Percentiles rank a stretch among this genome's conserved stretches.
These are phyloP conservation scores for Blumeria graminis DNA, from an alignment of 2,329 filamentous ascomycete genomes.

Conservation along the genomic window DNA sequence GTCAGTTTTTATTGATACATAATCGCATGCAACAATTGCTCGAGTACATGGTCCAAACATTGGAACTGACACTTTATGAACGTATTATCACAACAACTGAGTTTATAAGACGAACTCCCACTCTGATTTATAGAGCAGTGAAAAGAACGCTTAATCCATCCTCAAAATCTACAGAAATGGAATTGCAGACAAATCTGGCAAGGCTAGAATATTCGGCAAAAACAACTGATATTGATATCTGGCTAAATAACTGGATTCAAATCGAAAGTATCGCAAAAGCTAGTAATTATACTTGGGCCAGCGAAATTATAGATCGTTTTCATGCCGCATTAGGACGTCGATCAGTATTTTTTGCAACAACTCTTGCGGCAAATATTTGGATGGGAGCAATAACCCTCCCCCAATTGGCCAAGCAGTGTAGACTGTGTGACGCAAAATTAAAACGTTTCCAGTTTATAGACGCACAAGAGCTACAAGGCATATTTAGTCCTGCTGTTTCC, in stretches of 20 bases:
- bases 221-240: background rate
- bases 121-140: background rate
- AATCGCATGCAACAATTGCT: background rate
- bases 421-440: background rate
- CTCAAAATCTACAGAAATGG: background rate
- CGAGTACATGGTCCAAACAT: background rate
- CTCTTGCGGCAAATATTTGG: background rate
- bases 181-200: background rate
- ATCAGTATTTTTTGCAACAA: background rate
- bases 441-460: background rate
- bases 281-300: background rate
- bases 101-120: background rate
- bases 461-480: background rate
- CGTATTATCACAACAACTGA: background rate
- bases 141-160: background rate
- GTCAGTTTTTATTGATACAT: background rate
- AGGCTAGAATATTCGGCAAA: background rate
- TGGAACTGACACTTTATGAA: background rate
- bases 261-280: background rate
- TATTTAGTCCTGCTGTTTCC: background rate
- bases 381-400: background rate
- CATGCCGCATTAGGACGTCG: background rate
- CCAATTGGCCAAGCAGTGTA: background rate
- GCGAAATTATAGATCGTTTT: background rate
- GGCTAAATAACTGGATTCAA: background rate